Evolutionary conservation across 2,329 filamentous ascomycete species (phyloP), one percentile per base, ranked within the genome.

Genomic region (Penicillium sp.): DNA sequence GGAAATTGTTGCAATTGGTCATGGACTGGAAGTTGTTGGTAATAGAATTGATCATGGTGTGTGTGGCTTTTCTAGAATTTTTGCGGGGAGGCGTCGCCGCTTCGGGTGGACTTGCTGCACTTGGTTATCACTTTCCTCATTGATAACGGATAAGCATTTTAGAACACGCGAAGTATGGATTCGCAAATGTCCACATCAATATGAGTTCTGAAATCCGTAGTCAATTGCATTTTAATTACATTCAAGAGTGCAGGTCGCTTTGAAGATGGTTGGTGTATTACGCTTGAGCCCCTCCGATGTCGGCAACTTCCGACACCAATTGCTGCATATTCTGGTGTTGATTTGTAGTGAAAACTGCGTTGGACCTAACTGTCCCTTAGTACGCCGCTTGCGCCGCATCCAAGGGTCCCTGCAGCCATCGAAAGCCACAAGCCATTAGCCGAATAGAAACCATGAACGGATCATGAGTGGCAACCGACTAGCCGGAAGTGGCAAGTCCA

Each of bases 41-140:
- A 37, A 61, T 64, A 54, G 49, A 59, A 65, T 56, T 22, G 51
- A 57, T 55, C 59, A 54, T 58, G 61, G 55, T 50, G 52, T 50
- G 59, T 57, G 51, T 56, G 54, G 56, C 52, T 57, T 52, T 33
- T 44, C 16, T 19, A 8, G 48, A 55, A 49, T 62, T 64, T 67
- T 59, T 57, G 55, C 56, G 63, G 62, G 63, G 59, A 31, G 49
- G 49, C 21, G 33, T 51, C 54, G 37, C 50, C 54, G 48, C 54
- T 60, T 71, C 68, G 68, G 67, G 52, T 66, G 68, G 68, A 71
- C 68, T 61, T 71, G 48, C 68, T 69, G 19, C 16, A 65, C 61
- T 66, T 64, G 63, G 67, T 51, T 39, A 39, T 55, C 24, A 21
- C 35, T 24, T 11, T 33, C 19, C 31, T 22, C 27, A 46, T 42